These are phyloP conservation scores for Xylaria castorea DNA, from an alignment of 495 filamentous ascomycete genomes.

Conservation along the genomic window DNA sequence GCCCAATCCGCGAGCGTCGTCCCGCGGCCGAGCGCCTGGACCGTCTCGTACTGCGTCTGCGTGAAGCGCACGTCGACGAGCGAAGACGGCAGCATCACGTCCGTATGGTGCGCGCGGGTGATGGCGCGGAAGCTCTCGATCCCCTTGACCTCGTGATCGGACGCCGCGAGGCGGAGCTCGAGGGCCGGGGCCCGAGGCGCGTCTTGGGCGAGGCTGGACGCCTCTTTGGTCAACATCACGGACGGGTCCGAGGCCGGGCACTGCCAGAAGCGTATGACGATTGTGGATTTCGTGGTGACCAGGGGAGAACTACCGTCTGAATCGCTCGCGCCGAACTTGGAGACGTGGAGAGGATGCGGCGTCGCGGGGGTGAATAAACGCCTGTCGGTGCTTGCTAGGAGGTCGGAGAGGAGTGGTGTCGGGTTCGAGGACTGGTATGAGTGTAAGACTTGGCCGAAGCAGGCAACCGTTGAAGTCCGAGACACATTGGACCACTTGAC, in stretches of 20 bases:
- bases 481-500: slow-evolving; percentile 39
- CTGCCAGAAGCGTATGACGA: slow-evolving; percentile 35
- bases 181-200: slow-evolving; percentile 40
- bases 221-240: background rate
- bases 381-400: slow-evolving; percentile 27
- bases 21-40: slow-evolving; percentile 31
- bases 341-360: slow-evolving; percentile 37
- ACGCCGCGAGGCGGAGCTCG: slow-evolving; percentile 47
- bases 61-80: slow-evolving; percentile 50
- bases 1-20: slow-evolving; percentile 31
- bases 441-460: slow-evolving; percentile 53
- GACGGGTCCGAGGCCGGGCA: slow-evolving; percentile 28
- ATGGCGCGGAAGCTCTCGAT: slow-evolving; percentile 36
- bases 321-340: slow-evolving; percentile 25
- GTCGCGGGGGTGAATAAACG: slow-evolving; percentile 34
- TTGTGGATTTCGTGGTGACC: slow-evolving; percentile 22
- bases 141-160: slow-evolving; percentile 34
- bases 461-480: slow-evolving; percentile 42
- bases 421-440: slow-evolving; percentile 18
- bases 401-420: slow-evolving; percentile 14
- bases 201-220: background rate
- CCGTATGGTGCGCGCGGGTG: slow-evolving; percentile 27
- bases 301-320: slow-evolving; percentile 1
- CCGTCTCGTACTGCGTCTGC: slow-evolving; percentile 42
- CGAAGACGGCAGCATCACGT: slow-evolving; percentile 46